Evolutionary conservation across 768 basidiomycete genomes (phyloP).

Genomic region (Dendrothele bispora): DNA sequence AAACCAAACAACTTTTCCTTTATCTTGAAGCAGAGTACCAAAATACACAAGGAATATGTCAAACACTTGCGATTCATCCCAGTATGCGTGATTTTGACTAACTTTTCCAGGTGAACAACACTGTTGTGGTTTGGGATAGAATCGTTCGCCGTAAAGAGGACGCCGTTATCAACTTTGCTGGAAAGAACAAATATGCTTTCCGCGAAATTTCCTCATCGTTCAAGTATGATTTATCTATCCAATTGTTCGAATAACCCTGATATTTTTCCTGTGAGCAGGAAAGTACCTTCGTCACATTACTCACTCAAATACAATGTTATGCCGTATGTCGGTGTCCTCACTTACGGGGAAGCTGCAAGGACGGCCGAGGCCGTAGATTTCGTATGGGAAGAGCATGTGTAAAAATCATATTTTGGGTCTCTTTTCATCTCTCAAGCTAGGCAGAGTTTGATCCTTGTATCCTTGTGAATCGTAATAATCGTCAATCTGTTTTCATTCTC

Average conservation of each 20-base stretch:
- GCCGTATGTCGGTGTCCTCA: conserved; percentile 83
- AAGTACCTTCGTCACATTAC: conserved; percentile 65
- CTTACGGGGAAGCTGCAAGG: conserved; percentile 67
- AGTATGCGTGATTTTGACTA: not conserved
- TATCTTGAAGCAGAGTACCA: conserved; percentile 86
- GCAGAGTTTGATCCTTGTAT: too few species aligned
- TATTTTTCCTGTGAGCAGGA: too few species aligned
- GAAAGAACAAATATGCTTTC: conserved; percentile 83
- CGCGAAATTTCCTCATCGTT: too few species aligned
- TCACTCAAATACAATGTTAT: conserved; percentile 85
- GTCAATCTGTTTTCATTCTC: too few species aligned
- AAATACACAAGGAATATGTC: conserved; percentile 69
- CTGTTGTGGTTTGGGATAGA: conserved; percentile 90
- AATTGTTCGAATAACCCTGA: too few species aligned
- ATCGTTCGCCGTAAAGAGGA: conserved; percentile 80
- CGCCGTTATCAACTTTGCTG: conserved; percentile 62
- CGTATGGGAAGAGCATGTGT: conserved; percentile 1
- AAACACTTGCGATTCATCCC: not conserved
- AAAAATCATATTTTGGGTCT: too few species aligned
- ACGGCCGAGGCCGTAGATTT: conserved; percentile 27
- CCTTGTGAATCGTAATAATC: too few species aligned
- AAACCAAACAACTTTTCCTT: conserved; percentile 92
- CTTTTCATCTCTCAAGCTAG: too few species aligned
- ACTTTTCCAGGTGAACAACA: conserved; percentile 55
- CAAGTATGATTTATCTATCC: too few species aligned